A percentile compares a stretch with the other conserved stretches of the same genome.
These are phyloP conservation scores for Acanthamoeba lugdunensis DNA, from an alignment of 208 protist species.

Conservation along the genomic window DNA sequence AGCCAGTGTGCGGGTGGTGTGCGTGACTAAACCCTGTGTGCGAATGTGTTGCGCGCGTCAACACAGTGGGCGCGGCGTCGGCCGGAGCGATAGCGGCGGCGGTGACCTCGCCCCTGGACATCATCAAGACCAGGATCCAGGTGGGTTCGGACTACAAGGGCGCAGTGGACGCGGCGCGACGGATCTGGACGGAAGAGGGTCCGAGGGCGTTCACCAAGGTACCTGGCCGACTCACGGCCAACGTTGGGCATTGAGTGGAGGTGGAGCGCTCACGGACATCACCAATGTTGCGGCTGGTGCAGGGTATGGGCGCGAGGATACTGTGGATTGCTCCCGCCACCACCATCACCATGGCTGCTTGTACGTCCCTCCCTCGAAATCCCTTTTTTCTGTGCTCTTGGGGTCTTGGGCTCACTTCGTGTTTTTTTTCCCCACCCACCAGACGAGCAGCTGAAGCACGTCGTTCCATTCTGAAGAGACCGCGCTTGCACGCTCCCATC, in stretches of 20 bases:
- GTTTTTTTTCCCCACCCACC: background rate
- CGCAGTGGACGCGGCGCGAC: conserved; percentile 18
- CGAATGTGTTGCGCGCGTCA: background rate
- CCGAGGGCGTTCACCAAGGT: conserved; percentile 44
- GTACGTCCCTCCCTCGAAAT: conserved; percentile 68
- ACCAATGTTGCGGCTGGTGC: background rate
- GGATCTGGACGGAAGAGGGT: conserved; percentile 42
- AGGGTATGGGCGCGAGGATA: conserved; percentile 81
- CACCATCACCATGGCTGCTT: conserved; percentile 84
- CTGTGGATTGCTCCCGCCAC: conserved; percentile 84
- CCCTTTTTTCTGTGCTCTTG: background rate
- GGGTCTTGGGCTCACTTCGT: background rate
- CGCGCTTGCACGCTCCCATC: too few species aligned
- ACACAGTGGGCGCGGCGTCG: conserved; percentile 71
- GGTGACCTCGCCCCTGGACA: conserved; percentile 83
- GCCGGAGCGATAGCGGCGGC: conserved; percentile 81
- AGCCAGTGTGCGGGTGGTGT: background rate
- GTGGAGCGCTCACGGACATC: too few species aligned
- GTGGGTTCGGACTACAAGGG: conserved; percentile 72
- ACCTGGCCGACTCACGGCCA: background rate
- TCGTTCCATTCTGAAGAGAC: background rate
- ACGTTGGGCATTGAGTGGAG: background rate
- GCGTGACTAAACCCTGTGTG: background rate
- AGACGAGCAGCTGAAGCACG: conserved; percentile 65
- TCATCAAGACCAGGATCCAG: conserved; percentile 85